These are phyloP conservation scores for Fusarium musae DNA, from an alignment of 2,329 filamentous ascomycete species.

Conservation along the genomic window DNA sequence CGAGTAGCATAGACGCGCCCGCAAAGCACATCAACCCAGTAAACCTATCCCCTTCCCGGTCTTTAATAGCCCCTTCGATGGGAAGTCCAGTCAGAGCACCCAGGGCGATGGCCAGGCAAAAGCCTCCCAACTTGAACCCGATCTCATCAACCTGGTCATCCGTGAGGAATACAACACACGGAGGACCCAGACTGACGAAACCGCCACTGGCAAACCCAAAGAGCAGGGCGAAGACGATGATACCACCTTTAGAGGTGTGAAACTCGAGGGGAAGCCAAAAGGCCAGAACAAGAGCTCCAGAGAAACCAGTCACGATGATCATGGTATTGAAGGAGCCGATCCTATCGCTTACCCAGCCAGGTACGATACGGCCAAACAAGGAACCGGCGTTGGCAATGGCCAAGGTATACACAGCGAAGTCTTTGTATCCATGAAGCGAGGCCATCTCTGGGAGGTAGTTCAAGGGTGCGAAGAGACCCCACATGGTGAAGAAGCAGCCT, in stretches of 20 bases:
- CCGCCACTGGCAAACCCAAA: not conserved
- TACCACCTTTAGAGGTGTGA: not conserved
- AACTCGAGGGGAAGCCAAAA: conserved; percentile 6
- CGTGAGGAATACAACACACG: not conserved
- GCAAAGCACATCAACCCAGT: conserved; percentile 1
- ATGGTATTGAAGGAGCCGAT: not conserved
- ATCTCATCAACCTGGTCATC: not conserved
- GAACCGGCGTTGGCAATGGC: not conserved
- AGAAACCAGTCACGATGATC: not conserved
- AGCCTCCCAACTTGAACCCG: not conserved
- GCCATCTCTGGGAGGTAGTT: conserved; percentile 6
- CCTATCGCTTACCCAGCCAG: not conserved
- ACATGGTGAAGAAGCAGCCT: conserved; percentile 3
- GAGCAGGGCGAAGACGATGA: not conserved
- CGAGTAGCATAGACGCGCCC: not conserved
- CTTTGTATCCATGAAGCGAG: not conserved
- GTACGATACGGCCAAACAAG: not conserved
- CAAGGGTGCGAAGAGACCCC: not conserved
- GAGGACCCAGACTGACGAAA: not conserved
- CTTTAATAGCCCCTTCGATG: not conserved
- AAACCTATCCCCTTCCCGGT: not conserved
- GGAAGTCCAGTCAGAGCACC: not conserved
- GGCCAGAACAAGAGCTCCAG: not conserved
- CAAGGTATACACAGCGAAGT: not conserved
- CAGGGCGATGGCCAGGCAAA: not conserved